Percentiles rank a stretch among this genome's conserved stretches.
These are phyloP conservation scores for Cryomyces minteri DNA, from an alignment of 495 filamentous ascomycete species.

Conservation along the genomic window DNA sequence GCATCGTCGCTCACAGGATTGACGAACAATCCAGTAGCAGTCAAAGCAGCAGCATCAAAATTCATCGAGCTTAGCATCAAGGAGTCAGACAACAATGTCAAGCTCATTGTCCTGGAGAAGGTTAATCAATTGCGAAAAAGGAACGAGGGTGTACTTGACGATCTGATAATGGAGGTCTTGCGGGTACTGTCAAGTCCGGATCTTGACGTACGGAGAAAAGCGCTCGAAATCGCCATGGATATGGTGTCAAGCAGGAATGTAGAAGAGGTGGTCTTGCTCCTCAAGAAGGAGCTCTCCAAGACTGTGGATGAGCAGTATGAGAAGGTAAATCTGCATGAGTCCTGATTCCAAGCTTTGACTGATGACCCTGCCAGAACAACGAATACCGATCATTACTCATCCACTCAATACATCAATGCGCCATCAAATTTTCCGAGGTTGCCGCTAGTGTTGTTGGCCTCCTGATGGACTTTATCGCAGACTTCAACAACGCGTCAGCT, in stretches of 20 bases:
- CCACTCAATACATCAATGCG: constrained; percentile 92
- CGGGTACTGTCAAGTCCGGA: constrained; percentile 93
- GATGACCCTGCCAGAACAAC: constrained; percentile 41
- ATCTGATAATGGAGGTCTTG: constrained; percentile 94
- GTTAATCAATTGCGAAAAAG: constrained; percentile 81
- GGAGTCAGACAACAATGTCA: constrained; percentile 97
- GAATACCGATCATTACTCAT: constrained; percentile 94
- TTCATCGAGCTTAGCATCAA: constrained; percentile 94
- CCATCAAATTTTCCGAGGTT: constrained; percentile 97
- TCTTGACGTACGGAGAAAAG: constrained; percentile 88
- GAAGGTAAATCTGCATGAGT: constrained; percentile 32
- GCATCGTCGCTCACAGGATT: constrained; percentile 92
- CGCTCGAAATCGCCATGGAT: constrained; percentile 76
- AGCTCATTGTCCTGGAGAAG: constrained; percentile 89
- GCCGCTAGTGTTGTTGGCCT: constrained; percentile 91
- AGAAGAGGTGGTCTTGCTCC: constrained; percentile 84
- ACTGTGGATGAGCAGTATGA: constrained; percentile 98
- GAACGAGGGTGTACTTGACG: constrained; percentile 87
- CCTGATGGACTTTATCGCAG: constrained; percentile 98
- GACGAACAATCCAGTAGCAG: constrained; percentile 90
- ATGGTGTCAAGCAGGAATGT: constrained; percentile 99
- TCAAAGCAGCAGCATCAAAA: constrained; percentile 90
- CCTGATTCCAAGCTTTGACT: constrained; percentile 5
- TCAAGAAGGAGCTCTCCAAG: constrained; percentile 96
- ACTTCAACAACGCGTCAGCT: constrained; percentile 92